phyloP scores from a whole-genome alignment of 495 filamentous ascomycete genomes.

The Cercophora newfieldiana region DNA sequence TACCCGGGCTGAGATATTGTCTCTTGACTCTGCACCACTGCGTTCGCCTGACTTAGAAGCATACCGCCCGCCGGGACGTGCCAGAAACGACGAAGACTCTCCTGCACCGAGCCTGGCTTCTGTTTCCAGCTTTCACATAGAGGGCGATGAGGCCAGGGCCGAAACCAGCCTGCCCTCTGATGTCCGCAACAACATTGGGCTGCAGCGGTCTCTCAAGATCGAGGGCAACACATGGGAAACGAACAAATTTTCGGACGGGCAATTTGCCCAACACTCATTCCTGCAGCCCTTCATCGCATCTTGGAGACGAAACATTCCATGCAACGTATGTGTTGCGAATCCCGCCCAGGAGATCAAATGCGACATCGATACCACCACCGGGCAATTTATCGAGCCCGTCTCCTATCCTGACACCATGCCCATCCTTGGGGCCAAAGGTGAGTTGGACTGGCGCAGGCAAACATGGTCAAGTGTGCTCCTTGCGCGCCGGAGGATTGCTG shows the following conservation, averaged over 20 bases:
- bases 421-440: neutral
- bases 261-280: neutral
- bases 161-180: neutral
- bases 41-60: neutral
- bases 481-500: neutral
- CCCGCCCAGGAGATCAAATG: conserved; percentile 24
- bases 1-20: neutral
- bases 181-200: neutral
- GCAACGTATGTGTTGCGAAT: neutral
- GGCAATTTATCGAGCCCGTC: conserved; percentile 30
- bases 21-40: neutral
- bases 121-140: neutral
- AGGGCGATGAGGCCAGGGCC: neutral
- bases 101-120: neutral
- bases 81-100: neutral
- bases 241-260: neutral
- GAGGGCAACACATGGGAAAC: neutral
- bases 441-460: conserved; percentile 21
- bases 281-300: conserved; percentile 16
- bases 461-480: conserved; percentile 23
- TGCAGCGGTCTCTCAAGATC: neutral
- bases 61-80: neutral
- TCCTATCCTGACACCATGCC: conserved; percentile 26
- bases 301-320: neutral
- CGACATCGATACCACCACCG: conserved; percentile 37